Base-by-base conservation (phyloP, 768 basidiomycete genomes). In the Tylopilus sp. region DNA sequence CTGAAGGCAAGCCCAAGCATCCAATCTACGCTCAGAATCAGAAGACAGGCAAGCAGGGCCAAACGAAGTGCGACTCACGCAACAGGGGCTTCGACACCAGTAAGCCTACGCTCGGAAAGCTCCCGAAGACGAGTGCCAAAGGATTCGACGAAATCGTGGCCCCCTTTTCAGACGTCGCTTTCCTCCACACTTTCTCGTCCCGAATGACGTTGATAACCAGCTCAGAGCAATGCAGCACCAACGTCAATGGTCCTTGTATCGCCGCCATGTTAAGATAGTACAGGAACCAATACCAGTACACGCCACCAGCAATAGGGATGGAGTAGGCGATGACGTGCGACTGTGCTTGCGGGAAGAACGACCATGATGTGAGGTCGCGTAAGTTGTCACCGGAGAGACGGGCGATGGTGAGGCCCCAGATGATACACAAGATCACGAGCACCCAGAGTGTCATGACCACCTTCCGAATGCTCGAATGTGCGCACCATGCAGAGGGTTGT, bases 1-100 rank as follows among this genome's bases (percentile, higher is more conserved):
- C 42, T 55, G 30, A 68, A 57, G 7, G 64, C 59, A 25, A 68
- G 62, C 7, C 66, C 66, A 33, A 69, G 61, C 67, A 69, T 68
- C 68, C 66, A 65, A 42, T 68, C 66, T 68, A 40, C 5, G 20
- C 18, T 2, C 30, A n/a, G 21, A 10, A 28, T 50, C 39, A 49
- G n/a, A 49, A 26, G 35, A 8, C 44, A 25, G 15, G 20, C 25
- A 17, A 40, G 36, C 31, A 9, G 12, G 17, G 20, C n/a, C 13
- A 30, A 26, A 26, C 35, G 35, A 1, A 4, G 26, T 21, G n/a
- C n/a, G 8, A 57, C 67, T 56, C 38, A 69, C 65, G 66, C 12
- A 68, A 23, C 12, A 69, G 12, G 12, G 63, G 63, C 22, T 68
- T 69, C 15, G 54, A 48, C 8, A 47, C 1, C 3, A 68, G 51